phyloP scores from a whole-genome alignment of 257 asterid species.

The Rubia yunnanensis region DNA sequence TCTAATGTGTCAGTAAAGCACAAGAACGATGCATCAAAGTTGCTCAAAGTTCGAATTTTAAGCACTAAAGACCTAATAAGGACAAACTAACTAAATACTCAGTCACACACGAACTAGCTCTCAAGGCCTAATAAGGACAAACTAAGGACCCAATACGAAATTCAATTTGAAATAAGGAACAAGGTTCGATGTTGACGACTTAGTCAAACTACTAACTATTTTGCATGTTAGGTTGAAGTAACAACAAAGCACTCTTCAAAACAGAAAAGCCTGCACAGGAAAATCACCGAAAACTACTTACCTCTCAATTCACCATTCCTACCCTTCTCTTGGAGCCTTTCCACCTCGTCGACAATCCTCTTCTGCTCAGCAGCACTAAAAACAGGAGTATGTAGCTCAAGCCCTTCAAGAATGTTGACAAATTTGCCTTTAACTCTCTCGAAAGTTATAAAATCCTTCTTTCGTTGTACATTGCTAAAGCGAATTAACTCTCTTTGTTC shows the following conservation, averaged over 20 bases:
- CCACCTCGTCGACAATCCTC: slow-evolving; percentile 30
- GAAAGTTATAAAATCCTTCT: slow-evolving; percentile 31
- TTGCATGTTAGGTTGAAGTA: background rate
- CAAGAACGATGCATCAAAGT: background rate
- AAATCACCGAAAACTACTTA: slow-evolving; percentile 8
- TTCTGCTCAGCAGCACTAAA: slow-evolving; percentile 43
- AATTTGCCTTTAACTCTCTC: slow-evolving; percentile 35
- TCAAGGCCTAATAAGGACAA: background rate
- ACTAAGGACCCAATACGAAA: background rate
- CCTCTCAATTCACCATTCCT: slow-evolving; percentile 35
- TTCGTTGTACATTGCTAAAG: slow-evolving; percentile 27
- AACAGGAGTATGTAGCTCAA: slow-evolving; percentile 36
- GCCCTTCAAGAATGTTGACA: slow-evolving; percentile 31
- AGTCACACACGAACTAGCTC: too few relatives aligned
- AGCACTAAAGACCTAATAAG: background rate
- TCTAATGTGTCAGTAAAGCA: background rate
- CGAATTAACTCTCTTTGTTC: slow-evolving; percentile 37
- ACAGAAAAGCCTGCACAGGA: background rate
- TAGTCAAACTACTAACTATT: background rate
- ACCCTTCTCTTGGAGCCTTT: slow-evolving; percentile 31
- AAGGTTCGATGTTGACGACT: background rate
- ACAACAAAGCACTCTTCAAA: background rate
- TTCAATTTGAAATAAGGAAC: background rate
- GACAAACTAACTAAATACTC: background rate
- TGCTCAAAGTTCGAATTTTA: background rate